Base-by-base conservation (phyloP, 1,284 basidiomycete genomes). In the Dichomitus squalens region DNA sequence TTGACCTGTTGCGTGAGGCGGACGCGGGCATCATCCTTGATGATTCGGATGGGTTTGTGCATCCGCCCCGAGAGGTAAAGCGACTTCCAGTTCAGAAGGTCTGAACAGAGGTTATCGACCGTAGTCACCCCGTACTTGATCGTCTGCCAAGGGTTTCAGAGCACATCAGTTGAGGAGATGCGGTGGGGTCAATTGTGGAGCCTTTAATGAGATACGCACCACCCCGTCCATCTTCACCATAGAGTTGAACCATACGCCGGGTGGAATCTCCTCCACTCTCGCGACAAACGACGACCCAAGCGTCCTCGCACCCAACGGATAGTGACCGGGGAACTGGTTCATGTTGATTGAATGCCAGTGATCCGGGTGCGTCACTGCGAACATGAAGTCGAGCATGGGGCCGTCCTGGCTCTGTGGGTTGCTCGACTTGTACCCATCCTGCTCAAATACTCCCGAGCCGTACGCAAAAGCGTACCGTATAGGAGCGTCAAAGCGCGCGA, bases 111-210 rank as follows among this genome's bases (percentile, higher is more conserved):
- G 55, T 88, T 89, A 66, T 96, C 92, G 7, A 97, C 84, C 0
- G 93, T 94, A 33, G 96, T 95, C 25, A 98, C 88, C n/a, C 96
- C 96, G 72, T 99, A 99, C 76, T 99, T 99, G 76, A 98, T 92
- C 50, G 84, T 88, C 92, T 97, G 68, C 20, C 7, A 9, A 18
- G 8, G 29, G 41, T 12, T 16, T 64, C 20, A 60, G 52, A 18
- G 39, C 43, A 33, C 29, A 51, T 58, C 66, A 50, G 31, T 41
- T 47, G 31, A 38, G 18, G 51, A 18, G 33, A 38, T 53, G 40
- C 62, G 40, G 5, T 2, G 5, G 29, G 20, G 7, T 40, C 20
- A 23, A 25, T 14, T 14, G 11, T 16, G 16, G 3, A 29, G 41
- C 1, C 14, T 21, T 44, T 4, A 7, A 9, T 29, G 41, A 25